Evolutionary conservation across 2,329 filamentous ascomycete genomes (phyloP).

Genomic region (Penicillium nordicum): DNA sequence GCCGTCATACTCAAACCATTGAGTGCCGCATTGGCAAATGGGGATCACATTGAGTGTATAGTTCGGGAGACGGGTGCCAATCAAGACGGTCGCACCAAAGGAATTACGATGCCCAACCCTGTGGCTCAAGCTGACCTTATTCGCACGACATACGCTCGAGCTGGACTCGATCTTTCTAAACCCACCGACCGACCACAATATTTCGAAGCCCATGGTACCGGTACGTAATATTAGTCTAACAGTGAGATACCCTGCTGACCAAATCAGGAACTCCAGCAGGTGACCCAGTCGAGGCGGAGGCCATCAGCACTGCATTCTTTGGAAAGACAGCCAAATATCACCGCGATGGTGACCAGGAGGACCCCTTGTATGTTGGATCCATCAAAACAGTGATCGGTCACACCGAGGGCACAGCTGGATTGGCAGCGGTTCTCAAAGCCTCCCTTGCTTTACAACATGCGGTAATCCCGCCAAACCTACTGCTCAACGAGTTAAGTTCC

Average conservation of each 20-base stretch:
- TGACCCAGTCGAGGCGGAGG: constrained; percentile 23
- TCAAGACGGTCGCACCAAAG: constrained; percentile 36
- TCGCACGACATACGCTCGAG: constrained; percentile 35
- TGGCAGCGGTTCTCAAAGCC: constrained; percentile 34
- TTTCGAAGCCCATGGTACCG: constrained; percentile 49
- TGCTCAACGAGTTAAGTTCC: constrained; percentile 29
- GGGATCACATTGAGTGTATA: constrained; percentile 45
- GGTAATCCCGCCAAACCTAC: constrained; percentile 30
- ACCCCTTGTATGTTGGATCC: constrained; percentile 28
- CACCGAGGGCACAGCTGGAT: constrained; percentile 33
- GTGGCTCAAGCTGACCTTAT: constrained; percentile 43
- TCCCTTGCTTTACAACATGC: constrained; percentile 42
- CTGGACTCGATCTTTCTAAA: constrained; percentile 35
- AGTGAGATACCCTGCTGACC: background rate
- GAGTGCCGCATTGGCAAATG: constrained; percentile 46
- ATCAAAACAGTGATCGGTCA: constrained; percentile 37
- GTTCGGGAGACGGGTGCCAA: constrained; percentile 37
- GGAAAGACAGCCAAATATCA: constrained; percentile 10
- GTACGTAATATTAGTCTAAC: constrained; percentile 18
- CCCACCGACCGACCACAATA: constrained; percentile 36
- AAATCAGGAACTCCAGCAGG: constrained; percentile 22
- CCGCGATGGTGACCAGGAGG: background rate
- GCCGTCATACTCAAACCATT: constrained; percentile 52
- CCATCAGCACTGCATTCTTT: constrained; percentile 23
- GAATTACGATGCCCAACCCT: constrained; percentile 36